phyloP scores from a whole-genome alignment of 805 yeast species.

The Starmerella kuoi region DNA sequence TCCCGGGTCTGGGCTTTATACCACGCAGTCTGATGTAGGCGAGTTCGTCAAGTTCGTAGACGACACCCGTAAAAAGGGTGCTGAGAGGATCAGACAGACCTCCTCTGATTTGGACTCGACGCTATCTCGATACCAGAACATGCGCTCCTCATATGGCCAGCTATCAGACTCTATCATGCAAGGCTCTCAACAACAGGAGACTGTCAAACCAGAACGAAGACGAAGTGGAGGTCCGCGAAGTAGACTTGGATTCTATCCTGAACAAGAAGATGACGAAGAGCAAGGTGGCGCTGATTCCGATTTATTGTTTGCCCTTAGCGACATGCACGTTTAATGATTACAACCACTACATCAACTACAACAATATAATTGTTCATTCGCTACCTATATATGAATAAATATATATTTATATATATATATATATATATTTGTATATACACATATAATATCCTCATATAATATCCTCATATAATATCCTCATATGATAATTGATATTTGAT shows the following conservation, averaged over 20 bases:
- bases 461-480: too few relatives aligned
- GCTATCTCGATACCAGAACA: slow-evolving; percentile 28
- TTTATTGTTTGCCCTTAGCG: slow-evolving; percentile 23
- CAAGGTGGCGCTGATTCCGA: slow-evolving; percentile 21
- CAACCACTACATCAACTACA: too few relatives aligned
- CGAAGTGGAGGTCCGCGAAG: slow-evolving; percentile 17
- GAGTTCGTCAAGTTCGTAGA: slow-evolving; percentile 65
- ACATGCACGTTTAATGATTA: slow-evolving; percentile 18
- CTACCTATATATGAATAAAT: not conserved
- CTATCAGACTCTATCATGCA: slow-evolving; percentile 28
- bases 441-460: too few relatives aligned
- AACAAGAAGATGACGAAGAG: slow-evolving; percentile 11
- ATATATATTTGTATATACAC: too few relatives aligned
- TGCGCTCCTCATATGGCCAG: slow-evolving; percentile 27
- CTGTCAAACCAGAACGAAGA: slow-evolving; percentile 9
- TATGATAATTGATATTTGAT: too few relatives aligned
- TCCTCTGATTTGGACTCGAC: slow-evolving; percentile 20
- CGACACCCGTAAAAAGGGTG: slow-evolving; percentile 19
- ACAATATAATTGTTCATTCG: not conserved
- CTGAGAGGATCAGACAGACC: slow-evolving; percentile 7
- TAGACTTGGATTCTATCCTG: slow-evolving; percentile 21
- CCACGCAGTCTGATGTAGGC: slow-evolving; percentile 36
- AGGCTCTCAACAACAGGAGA: slow-evolving; percentile 7
- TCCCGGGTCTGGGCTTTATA: slow-evolving; percentile 35
- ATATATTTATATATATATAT: not conserved